phyloP scores from a whole-genome alignment of 805 yeast genomes.

The Scheffersomyces amazonensis region DNA sequence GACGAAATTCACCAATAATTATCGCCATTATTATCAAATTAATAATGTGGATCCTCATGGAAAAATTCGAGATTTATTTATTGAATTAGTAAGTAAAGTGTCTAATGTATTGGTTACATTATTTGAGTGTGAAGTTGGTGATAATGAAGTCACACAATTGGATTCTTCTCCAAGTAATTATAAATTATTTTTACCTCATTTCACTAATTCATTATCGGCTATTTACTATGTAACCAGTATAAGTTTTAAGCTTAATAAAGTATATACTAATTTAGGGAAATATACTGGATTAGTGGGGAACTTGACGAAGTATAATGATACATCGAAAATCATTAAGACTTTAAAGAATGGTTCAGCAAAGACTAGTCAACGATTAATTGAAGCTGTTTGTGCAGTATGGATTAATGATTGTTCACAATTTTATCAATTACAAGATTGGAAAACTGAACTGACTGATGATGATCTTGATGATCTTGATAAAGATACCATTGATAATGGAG shows the following conservation, averaged over 20 bases:
- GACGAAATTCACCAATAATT: constrained; percentile 35
- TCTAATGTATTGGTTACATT: constrained; percentile 22
- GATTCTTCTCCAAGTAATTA: constrained; percentile 36
- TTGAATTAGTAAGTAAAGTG: constrained; percentile 22
- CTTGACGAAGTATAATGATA: constrained; percentile 26
- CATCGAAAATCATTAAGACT: constrained; percentile 33
- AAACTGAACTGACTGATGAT: constrained; percentile 15
- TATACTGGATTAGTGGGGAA: constrained; percentile 32
- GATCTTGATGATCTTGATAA: constrained; percentile 1
- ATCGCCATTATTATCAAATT: constrained; percentile 27
- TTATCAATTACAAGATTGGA: constrained; percentile 43
- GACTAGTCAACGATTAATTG: constrained; percentile 37
- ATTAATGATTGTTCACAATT: constrained; percentile 44
- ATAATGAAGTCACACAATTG: constrained; percentile 18
- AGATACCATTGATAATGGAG: constrained; percentile 11
- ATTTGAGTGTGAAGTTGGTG: constrained; percentile 25
- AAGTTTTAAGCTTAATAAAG: constrained; percentile 21
- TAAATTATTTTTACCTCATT: constrained; percentile 33
- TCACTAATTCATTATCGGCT: constrained; percentile 40
- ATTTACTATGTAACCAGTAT: constrained; percentile 32
- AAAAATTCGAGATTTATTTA: constrained; percentile 21
- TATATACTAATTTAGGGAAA: constrained; percentile 30
- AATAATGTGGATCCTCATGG: constrained; percentile 29
- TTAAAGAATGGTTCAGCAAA: constrained; percentile 28
- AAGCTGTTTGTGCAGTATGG: constrained; percentile 43